A percentile compares a stretch with the other conserved stretches of the same genome.
Conservation (phyloP, 805 yeast genomes). For the Lipomyces orientalis region DNA sequence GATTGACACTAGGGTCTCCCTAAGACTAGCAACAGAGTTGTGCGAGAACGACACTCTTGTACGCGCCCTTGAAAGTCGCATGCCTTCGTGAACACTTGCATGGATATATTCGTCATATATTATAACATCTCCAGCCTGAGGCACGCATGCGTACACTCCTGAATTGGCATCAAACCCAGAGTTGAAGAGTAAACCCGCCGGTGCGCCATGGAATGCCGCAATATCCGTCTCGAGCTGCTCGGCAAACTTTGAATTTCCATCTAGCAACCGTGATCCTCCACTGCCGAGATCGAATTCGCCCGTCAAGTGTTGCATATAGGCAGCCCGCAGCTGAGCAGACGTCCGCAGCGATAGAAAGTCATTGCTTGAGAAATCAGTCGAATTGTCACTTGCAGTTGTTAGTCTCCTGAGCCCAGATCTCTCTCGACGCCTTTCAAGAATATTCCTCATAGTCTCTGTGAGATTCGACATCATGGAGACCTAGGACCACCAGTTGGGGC, state of each 20-base stretch:
- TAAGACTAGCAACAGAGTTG: conserved; percentile 29
- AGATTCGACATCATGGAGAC: background rate
- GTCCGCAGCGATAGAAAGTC: conserved; percentile 36
- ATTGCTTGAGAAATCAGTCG: conserved; percentile 40
- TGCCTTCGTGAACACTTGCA: conserved; percentile 42
- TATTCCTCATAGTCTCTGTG: background rate
- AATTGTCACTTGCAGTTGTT: conserved; percentile 9
- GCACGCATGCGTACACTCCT: conserved; percentile 36
- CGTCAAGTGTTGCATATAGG: conserved; percentile 24
- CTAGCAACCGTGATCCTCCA: conserved; percentile 41
- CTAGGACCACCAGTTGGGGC: background rate
- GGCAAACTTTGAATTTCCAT: conserved; percentile 38
- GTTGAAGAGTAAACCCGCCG: conserved; percentile 37
- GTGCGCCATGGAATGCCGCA: conserved; percentile 36
- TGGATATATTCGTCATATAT: conserved; percentile 41
- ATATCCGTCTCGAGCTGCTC: conserved; percentile 36
- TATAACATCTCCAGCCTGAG: conserved; percentile 38
- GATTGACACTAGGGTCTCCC: background rate
- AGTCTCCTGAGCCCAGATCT: conserved; percentile 17
- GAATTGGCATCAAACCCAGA: conserved; percentile 42
- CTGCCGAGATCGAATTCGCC: conserved; percentile 27
- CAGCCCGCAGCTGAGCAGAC: conserved; percentile 14
- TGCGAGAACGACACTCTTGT: conserved; percentile 27
- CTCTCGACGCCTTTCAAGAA: conserved; percentile 1
- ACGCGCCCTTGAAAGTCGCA: conserved; percentile 35